Conservation (phyloP, 495 filamentous ascomycete species). For the Talaromyces adpressus region DNA sequence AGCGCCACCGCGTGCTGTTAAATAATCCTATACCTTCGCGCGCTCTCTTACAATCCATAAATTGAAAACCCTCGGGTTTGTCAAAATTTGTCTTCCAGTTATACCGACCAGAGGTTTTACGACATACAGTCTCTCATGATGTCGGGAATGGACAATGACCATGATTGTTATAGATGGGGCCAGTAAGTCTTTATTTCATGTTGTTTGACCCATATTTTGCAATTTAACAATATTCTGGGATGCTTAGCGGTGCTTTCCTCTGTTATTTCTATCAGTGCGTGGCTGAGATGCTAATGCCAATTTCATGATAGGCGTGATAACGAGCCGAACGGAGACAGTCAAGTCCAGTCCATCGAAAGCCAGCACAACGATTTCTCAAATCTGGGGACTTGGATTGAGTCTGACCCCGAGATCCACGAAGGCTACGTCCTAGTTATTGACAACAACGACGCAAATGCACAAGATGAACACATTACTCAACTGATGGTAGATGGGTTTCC, state of each 20-base stretch:
- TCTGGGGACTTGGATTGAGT: not conserved
- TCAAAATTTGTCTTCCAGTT: not conserved
- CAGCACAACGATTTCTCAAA: not conserved
- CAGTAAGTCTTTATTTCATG: not conserved
- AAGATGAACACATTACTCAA: not conserved
- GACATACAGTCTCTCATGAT: not conserved
- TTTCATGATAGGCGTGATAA: not conserved
- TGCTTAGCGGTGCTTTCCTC: too few species aligned
- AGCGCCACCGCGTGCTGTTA: not conserved
- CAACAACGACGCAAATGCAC: not conserved
- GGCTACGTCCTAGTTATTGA: not conserved
- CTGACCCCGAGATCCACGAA: not conserved
- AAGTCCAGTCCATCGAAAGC: not conserved
- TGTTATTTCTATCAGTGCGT: too few species aligned
- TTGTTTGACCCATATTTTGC: not conserved
- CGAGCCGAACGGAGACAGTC: not conserved
- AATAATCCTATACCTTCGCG: not conserved
- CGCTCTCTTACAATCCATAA: not conserved
- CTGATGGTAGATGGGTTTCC: not conserved
- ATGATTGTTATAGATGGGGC: not conserved
- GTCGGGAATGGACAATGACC: not conserved
- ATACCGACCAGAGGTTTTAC: not conserved
- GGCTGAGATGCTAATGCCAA: not conserved
- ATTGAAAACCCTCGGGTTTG: not conserved
- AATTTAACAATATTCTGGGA: too few species aligned